Percentiles rank a stretch among this genome's conserved stretches.
Evolutionary conservation across 441 rosid genomes (phyloP).

Genomic region (Populus hybrid): DNA sequence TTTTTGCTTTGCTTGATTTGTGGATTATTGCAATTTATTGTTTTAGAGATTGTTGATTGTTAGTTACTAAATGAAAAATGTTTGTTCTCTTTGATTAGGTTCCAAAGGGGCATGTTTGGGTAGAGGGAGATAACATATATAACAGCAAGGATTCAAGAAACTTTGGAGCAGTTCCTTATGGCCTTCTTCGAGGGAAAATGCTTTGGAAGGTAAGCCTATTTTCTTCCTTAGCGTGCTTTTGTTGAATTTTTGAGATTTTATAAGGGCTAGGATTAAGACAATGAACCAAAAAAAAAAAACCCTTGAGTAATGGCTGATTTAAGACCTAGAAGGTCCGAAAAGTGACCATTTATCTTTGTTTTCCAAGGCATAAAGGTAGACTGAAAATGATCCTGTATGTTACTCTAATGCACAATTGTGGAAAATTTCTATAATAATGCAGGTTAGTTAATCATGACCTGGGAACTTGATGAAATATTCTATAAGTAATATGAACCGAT

Average conservation of each 20-base stretch:
- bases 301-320: too few relatives aligned
- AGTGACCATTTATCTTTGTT: not conserved
- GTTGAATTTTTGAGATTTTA: not conserved
- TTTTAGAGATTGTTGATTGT: constrained; percentile 5
- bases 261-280: not conserved
- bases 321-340: not conserved
- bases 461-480: not conserved
- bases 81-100: constrained; percentile 38
- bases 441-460: not conserved
- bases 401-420: not conserved
- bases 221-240: not conserved
- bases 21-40: not conserved
- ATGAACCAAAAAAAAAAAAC: too few relatives aligned
- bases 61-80: not conserved
- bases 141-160: constrained; percentile 61
- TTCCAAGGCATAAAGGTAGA: not conserved
- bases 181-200: constrained; percentile 61
- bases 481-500: not conserved
- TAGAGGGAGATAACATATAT: constrained; percentile 62
- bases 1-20: not conserved
- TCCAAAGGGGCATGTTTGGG: constrained; percentile 70
- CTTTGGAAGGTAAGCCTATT: constrained; percentile 56
- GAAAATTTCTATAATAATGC: too few relatives aligned
- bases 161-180: constrained; percentile 71
- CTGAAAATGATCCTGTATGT: not conserved